Conservation (phyloP, 176 grass and related monocot genomes). For the Carex pumila region DNA sequence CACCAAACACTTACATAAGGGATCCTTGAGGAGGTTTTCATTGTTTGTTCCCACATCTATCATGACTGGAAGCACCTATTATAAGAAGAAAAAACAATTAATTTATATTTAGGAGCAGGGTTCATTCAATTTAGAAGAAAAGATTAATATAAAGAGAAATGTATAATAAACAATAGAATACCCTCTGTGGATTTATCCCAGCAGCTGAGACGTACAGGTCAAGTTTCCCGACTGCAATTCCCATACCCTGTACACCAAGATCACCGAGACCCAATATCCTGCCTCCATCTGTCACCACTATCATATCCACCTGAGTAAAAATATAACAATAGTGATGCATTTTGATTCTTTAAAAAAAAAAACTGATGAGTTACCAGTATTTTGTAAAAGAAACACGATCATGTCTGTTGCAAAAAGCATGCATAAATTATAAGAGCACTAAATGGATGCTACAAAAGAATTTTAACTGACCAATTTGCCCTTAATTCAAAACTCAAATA, state of each 20-base stretch:
- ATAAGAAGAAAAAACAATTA: slow-evolving; percentile 15
- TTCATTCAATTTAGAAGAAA: neutral
- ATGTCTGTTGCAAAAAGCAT: neutral
- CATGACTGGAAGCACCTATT: slow-evolving; percentile 99
- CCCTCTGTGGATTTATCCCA: slow-evolving; percentile 99
- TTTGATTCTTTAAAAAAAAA: neutral
- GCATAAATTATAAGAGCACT: neutral
- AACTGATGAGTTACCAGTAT: neutral
- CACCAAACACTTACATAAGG: slow-evolving; percentile 74
- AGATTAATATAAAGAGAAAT: neutral
- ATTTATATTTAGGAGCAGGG: slow-evolving; percentile 5
- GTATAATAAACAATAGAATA: slow-evolving; percentile 12
- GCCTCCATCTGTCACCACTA: slow-evolving; percentile 98
- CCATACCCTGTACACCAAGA: slow-evolving; percentile 97
- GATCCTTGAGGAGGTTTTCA: slow-evolving; percentile 84
- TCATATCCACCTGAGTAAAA: slow-evolving; percentile 82
- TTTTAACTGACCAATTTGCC: neutral
- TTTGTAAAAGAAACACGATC: neutral
- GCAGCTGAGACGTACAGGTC: slow-evolving; percentile 97
- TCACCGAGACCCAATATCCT: slow-evolving; percentile 97
- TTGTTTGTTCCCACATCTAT: slow-evolving; percentile 99
- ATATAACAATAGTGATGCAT: slow-evolving; percentile 6
- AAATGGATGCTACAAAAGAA: neutral
- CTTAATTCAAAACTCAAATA: neutral
- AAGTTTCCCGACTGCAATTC: slow-evolving; percentile 86